Base-by-base conservation (phyloP, 192 early-diverging fungal genomes). In the Jimgerdemannia flammicorona region DNA sequence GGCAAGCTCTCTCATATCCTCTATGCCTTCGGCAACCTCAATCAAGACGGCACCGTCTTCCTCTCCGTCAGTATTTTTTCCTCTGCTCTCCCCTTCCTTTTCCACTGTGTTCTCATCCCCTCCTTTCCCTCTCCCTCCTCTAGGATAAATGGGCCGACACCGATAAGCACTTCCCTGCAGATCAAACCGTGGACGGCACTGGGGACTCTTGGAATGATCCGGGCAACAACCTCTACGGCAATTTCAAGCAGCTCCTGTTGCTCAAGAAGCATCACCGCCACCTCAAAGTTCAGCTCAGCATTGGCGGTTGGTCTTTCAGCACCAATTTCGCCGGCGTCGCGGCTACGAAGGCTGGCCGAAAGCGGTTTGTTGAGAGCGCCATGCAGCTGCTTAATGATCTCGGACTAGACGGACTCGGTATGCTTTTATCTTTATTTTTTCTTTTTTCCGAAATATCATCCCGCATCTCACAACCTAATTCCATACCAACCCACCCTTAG, bases 281-380 rank as follows among this genome's bases (percentile, higher is more conserved):
- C 71, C 75, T 95, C 67, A 91, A 90, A 63, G 85, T 90, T 39
- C 83, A 88, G 17, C 87, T 95, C 4, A 91, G 91, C 44, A 86
- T 95, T n/a, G 93, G 93, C 65, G 93, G 93, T 3, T 94, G 93
- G 93, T 86, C 89, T 3, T 89, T 84, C 89, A 93, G 91, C 40
- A 87, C 83, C 44, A 84, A 91, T 71, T 96, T 95, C 77, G 86
- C 93, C 1, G 73, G 72, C 4, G 88, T 93, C 75, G 91, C 91
- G 1, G 73, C 84, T 3, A 73, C 82, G 43, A 80, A 81, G 10
- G 76, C 74, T 0, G 75, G 84, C 41, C 82, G 93, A 20, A 75
- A 78, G 44, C 84, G 79, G 43, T 95, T 96, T 87, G 88, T 91
- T 41, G 70, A 59, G 39, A 78, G 84, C 2, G 77, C 84, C n/a